Base-by-base conservation (phyloP, 441 rosid genomes). In the Pelargonium citronellum region DNA sequence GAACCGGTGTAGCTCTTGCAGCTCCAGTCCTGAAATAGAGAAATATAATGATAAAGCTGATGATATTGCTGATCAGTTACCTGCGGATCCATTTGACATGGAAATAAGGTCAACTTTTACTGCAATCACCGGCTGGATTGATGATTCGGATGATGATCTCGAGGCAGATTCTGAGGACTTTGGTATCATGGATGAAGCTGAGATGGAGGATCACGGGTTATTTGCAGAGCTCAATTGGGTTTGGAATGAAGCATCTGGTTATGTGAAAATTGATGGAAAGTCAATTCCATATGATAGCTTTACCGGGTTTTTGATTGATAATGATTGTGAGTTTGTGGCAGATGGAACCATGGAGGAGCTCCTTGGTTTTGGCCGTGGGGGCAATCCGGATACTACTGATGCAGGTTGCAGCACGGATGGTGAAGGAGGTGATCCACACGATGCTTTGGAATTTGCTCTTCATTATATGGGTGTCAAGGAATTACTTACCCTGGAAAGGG, bases 401-500 rank as follows among this genome's bases (percentile, higher is more conserved):
- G 17, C 47, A 46, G 67, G 22, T 47, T 67, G 69, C 43, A 49
- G 60, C 71, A 70, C 13, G 20, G 69, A 24, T 5, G 71, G 73
- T 53, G 77, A 27, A 58, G 60, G 64, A 69, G 82, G 64, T 10
- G 77, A 72, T 64, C 83, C 85, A 60, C 81, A 75, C 70, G 46
- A 19, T 0, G 89, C 84, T 11, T 72, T 85, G 80, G 73, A 71
- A 69, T 44, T 78, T 4, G 69, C 78, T 12, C 71, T 83, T 62
- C 69, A 75, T 17, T 81, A 77, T 79, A 73, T 85, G 51, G 76
- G 73, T 34, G 44, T 79, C 58, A 73, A 69, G 65, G 85, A 78
- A 60, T 64, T 80, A 30, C 81, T 85, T 63, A 63, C 69, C 0
- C 79, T 83, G 41, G 89, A 85, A 69, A 70, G 75, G 37, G 89